Evolutionary conservation across 2,329 filamentous ascomycete genomes (phyloP).

Genomic region (Pyrenophora seminiperda): DNA sequence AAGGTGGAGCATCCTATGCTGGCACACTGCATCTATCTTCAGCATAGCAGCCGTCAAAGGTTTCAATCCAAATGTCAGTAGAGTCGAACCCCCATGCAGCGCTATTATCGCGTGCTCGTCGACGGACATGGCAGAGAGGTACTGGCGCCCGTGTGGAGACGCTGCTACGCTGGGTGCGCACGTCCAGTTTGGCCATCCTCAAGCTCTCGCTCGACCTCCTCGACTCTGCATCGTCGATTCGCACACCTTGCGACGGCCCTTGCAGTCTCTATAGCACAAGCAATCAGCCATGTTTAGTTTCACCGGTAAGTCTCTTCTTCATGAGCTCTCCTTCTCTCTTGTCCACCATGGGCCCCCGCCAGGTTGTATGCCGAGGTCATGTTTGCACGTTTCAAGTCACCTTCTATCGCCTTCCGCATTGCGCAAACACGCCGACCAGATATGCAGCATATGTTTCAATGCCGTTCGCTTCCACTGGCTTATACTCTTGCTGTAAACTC

Average conservation of each 20-base stretch:
- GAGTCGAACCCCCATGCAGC: constrained; percentile 1
- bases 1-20: constrained; percentile 1
- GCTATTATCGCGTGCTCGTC: constrained; percentile 2
- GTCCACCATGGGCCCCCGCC: constrained; percentile 1
- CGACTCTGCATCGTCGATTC: constrained; percentile 4
- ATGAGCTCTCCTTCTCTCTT: background rate
- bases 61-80: background rate
- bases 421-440: background rate
- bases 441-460: background rate
- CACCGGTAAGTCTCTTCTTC: constrained; percentile 39
- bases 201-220: constrained; percentile 6
- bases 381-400: constrained; percentile 2
- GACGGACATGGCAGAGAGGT: background rate
- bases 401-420: constrained; percentile 3
- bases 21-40: background rate
- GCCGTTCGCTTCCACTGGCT: background rate
- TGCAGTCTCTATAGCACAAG: background rate
- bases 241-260: constrained; percentile 4
- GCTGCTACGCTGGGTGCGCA: constrained; percentile 19
- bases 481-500: background rate
- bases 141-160: constrained; percentile 11
- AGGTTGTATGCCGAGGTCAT: background rate
- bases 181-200: constrained; percentile 18
- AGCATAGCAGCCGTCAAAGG: constrained; percentile 11
- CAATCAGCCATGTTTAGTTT: constrained; percentile 44